Evolutionary conservation across 164 flowering plant genomes (phyloP).

Genomic region (Protea cynaroides): DNA sequence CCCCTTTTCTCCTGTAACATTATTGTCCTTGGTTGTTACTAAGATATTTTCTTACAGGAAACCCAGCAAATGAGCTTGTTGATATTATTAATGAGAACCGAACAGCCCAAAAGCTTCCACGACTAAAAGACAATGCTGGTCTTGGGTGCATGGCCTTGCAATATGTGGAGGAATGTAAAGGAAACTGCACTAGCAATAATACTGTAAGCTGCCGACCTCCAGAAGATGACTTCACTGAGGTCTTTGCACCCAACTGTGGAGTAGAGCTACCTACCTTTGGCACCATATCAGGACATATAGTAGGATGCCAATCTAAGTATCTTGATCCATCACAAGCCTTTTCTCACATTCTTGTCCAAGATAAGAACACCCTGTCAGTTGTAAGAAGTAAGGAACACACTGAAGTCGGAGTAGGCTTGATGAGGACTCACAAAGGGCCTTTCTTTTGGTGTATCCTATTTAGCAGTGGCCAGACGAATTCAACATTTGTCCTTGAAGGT

Average conservation of each 20-base stretch:
- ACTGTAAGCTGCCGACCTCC: constrained; percentile 49
- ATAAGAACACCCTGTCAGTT: constrained; percentile 39
- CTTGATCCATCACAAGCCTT: constrained; percentile 55
- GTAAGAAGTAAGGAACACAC: constrained; percentile 44
- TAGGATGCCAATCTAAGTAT: constrained; percentile 60
- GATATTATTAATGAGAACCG: constrained; percentile 64
- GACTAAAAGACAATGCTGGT: constrained; percentile 53
- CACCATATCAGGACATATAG: constrained; percentile 52
- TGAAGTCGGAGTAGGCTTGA: constrained; percentile 69
- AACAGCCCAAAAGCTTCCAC: constrained; percentile 49
- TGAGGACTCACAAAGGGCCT: constrained; percentile 43
- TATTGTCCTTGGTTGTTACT: neutral
- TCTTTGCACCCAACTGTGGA: constrained; percentile 90
- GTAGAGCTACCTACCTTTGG: constrained; percentile 85
- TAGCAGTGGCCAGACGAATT: constrained; percentile 47
- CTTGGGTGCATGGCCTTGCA: constrained; percentile 91
- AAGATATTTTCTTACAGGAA: constrained; percentile 35
- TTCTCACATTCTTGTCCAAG: constrained; percentile 37
- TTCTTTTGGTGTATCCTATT: constrained; percentile 81
- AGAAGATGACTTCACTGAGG: constrained; percentile 68
- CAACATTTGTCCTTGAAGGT: constrained; percentile 80
- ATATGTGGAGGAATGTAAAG: constrained; percentile 51
- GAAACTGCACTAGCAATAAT: constrained; percentile 54
- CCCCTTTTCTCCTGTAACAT: neutral
- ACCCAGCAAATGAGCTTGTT: constrained; percentile 70